Evolutionary conservation across 1,139 yeast species (phyloP), one percentile per base, ranked within the genome.

Genomic region (Arxiozyma telluris): DNA sequence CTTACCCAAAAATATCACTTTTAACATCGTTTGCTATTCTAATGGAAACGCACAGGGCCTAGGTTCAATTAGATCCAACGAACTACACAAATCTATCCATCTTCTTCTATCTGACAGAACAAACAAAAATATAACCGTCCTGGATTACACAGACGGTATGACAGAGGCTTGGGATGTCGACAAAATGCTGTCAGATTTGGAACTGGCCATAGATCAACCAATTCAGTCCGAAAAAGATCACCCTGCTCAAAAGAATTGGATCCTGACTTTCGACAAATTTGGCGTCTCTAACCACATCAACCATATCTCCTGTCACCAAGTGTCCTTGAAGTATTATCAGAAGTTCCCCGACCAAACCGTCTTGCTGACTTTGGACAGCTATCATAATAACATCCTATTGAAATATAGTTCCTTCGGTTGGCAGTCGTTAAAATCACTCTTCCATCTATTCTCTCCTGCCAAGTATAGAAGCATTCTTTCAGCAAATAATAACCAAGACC

Each of bases 271-370:
- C 71, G 99, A 93, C 69, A 78, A 78, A 50, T 57, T 65, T 21
- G 99, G 99, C 0, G 86, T 93, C 2, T 89, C 97, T 0, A 76
- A 78, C 53, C 99, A 94, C 70, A 79, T 88, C 21, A 94, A 94
- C 68, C 99, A 94, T 68, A 80, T 75, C 43, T 79, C 96, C 1
- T 70, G 87, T 49, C 78, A 74, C 66, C 68, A 74, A 53, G 96
- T 90, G 1, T 80, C 81, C 5, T 61, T 65, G 49, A 65, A 70
- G 23, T 78, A 39, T 25, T 22, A 38, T n/a, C 15, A 43, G 6
- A 39, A 23, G 74, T 63, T 58, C 68, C 51, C 55, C 54, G 21
- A 47, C 5, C n/a, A 22, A 3, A 44, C 48, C 8, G n/a, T 50
- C 5, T 38, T 52, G 3, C 39, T 55, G 22, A 46, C 52, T n/a